Evolutionary conservation across 495 filamentous ascomycete genomes (phyloP).

Genomic region (Aspergillus sclerotioniger): DNA sequence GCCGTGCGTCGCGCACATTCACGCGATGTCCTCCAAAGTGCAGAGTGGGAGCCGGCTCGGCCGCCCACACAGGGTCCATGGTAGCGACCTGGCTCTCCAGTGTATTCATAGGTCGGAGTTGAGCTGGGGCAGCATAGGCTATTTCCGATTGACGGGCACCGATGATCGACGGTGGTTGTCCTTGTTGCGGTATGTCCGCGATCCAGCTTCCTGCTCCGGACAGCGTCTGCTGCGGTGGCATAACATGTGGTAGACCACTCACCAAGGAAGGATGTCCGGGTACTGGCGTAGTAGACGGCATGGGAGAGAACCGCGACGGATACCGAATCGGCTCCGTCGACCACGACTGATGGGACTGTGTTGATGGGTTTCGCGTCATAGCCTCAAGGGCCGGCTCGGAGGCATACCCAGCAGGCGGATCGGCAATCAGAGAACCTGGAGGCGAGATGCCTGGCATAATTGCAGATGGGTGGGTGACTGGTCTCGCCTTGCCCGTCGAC

Average conservation of each 20-base stretch:
- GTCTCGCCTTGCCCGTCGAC: constrained; percentile 7
- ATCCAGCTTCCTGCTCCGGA: constrained; percentile 27
- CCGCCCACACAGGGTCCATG: constrained; percentile 21
- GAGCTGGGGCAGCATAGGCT: constrained; percentile 16
- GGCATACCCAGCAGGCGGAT: constrained; percentile 18
- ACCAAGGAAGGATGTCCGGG: constrained; percentile 1
- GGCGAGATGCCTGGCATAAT: constrained; percentile 40
- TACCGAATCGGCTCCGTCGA: constrained; percentile 36
- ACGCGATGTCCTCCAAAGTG: constrained; percentile 32
- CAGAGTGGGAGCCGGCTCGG: constrained; percentile 18
- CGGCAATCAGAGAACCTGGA: constrained; percentile 16
- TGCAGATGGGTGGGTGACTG: constrained; percentile 37
- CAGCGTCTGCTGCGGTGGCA: constrained; percentile 22
- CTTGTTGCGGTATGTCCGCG: constrained; percentile 9
- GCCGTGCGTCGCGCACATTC: constrained; percentile 33
- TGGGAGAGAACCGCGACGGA: constrained; percentile 30
- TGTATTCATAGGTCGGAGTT: constrained; percentile 17
- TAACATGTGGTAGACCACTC: constrained; percentile 3
- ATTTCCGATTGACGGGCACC: constrained; percentile 27
- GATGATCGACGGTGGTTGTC: neutral
- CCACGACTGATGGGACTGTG: constrained; percentile 40
- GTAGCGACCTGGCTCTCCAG: constrained; percentile 23
- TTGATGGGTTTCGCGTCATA: constrained; percentile 35
- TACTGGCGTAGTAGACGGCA: constrained; percentile 10
- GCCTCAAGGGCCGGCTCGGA: constrained; percentile 32